phyloP scores from a whole-genome alignment of 2,329 filamentous ascomycete species.

The Fragosphaeria purpurea region DNA sequence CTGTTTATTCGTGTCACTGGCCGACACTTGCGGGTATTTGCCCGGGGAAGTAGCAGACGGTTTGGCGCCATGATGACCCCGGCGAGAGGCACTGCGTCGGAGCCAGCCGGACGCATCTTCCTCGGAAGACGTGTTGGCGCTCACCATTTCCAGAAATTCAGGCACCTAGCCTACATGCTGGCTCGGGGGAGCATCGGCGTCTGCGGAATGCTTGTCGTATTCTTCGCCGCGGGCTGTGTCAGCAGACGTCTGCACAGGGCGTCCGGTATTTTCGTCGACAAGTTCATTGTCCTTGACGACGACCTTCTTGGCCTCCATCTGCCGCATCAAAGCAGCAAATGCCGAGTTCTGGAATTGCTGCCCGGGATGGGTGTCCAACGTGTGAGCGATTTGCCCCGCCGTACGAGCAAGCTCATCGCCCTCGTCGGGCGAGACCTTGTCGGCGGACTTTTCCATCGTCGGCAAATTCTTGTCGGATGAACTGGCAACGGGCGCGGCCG shows the following conservation, averaged over 20 bases:
- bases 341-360: slow-evolving; percentile 70
- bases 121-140: too few relatives aligned
- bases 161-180: too few relatives aligned
- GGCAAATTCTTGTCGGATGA: background rate
- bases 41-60: too few relatives aligned
- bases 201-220: too few relatives aligned
- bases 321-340: slow-evolving; percentile 68
- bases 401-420: slow-evolving; percentile 62
- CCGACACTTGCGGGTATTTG: too few relatives aligned
- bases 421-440: slow-evolving; percentile 25
- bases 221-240: too few relatives aligned
- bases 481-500: background rate
- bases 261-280: slow-evolving; percentile 19
- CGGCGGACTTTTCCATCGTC: slow-evolving; percentile 17
- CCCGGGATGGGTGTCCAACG: slow-evolving; percentile 56
- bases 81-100: too few relatives aligned
- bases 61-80: too few relatives aligned
- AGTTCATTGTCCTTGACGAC: slow-evolving; percentile 51
- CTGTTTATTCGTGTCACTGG: too few relatives aligned
- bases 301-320: slow-evolving; percentile 61
- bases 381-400: slow-evolving; percentile 59
- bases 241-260: slow-evolving; percentile 10
- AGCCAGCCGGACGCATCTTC: too few relatives aligned
- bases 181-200: too few relatives aligned
- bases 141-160: too few relatives aligned